phyloP scores from a whole-genome alignment of 495 filamentous ascomycete species.

The Pyrenopolyporus hunteri region DNA sequence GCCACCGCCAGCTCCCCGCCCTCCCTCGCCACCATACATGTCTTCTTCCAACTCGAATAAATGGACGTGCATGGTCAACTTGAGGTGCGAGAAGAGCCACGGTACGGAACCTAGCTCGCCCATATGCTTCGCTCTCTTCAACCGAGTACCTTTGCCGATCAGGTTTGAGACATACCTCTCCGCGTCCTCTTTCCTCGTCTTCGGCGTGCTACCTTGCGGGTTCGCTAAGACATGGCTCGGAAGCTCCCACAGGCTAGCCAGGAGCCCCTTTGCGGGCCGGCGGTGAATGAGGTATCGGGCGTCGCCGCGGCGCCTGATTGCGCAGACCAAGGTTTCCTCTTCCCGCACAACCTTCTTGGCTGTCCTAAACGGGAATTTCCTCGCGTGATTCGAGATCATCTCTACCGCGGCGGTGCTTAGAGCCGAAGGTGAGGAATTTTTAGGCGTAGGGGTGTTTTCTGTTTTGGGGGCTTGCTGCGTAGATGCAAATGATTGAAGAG shows the following conservation, averaged over 20 bases:
- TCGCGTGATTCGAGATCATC: constrained; percentile 45
- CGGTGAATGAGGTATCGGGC: constrained; percentile 49
- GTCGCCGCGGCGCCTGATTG: constrained; percentile 44
- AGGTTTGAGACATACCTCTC: constrained; percentile 34
- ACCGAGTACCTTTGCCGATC: not conserved
- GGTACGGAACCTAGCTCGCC: constrained; percentile 49
- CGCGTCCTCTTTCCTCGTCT: constrained; percentile 36
- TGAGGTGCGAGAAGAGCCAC: constrained; percentile 56
- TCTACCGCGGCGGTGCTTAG: constrained; percentile 32
- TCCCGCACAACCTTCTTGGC: constrained; percentile 51
- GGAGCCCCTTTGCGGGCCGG: constrained; percentile 51
- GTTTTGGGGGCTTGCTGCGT: constrained; percentile 7
- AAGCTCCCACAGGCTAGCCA: constrained; percentile 55
- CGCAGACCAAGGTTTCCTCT: constrained; percentile 53
- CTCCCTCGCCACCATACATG: not conserved
- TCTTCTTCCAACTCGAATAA: constrained; percentile 42
- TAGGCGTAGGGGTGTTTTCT: not conserved
- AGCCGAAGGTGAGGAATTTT: not conserved
- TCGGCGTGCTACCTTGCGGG: constrained; percentile 24
- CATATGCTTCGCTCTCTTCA: constrained; percentile 26
- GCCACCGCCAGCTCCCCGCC: not conserved
- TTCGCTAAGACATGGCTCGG: constrained; percentile 46
- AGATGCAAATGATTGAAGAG: constrained; percentile 44
- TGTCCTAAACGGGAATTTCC: constrained; percentile 48
- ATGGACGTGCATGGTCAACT: constrained; percentile 55